A percentile compares a stretch with the other conserved stretches of the same genome.
Evolutionary conservation across 2,329 filamentous ascomycete genomes (phyloP).

Genomic region (Podosphaera fusca): DNA sequence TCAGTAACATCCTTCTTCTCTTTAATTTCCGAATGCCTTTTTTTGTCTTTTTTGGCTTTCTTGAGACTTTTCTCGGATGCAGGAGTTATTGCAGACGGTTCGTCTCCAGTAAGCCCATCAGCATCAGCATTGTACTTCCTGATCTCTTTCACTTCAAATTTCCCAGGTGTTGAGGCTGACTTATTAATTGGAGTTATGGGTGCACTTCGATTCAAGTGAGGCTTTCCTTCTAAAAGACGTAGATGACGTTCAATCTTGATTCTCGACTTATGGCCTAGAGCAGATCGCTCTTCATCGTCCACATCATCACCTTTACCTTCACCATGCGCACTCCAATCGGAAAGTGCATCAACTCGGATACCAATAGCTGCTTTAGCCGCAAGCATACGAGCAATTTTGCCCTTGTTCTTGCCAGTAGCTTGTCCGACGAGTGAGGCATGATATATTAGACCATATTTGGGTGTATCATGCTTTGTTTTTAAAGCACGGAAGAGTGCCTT

Average conservation of each 20-base stretch:
- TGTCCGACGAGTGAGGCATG: conserved; percentile 87
- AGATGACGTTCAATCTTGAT: conserved; percentile 56
- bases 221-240: conserved; percentile 70
- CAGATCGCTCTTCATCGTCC: conserved; percentile 73
- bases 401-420: conserved; percentile 95
- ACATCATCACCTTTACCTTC: conserved; percentile 37
- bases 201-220: conserved; percentile 52
- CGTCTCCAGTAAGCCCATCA: conserved; percentile 55
- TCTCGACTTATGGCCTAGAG: conserved; percentile 50
- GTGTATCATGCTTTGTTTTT: conserved; percentile 98
- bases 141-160: conserved; percentile 81
- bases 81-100: conserved; percentile 28
- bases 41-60: conserved; percentile 20
- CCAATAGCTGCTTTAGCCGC: conserved; percentile 84
- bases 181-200: conserved; percentile 54
- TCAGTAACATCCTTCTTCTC: conserved; percentile 19
- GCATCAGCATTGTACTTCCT: conserved; percentile 89
- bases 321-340: conserved; percentile 48
- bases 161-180: conserved; percentile 35
- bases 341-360: conserved; percentile 75
- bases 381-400: conserved; percentile 93
- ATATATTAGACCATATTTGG: conserved; percentile 92
- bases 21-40: conserved; percentile 27
- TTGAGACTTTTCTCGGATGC: conserved; percentile 8
- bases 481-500: conserved; percentile 95